Conservation (phyloP, 2,329 filamentous ascomycete genomes). For the Epichloe elymi region DNA sequence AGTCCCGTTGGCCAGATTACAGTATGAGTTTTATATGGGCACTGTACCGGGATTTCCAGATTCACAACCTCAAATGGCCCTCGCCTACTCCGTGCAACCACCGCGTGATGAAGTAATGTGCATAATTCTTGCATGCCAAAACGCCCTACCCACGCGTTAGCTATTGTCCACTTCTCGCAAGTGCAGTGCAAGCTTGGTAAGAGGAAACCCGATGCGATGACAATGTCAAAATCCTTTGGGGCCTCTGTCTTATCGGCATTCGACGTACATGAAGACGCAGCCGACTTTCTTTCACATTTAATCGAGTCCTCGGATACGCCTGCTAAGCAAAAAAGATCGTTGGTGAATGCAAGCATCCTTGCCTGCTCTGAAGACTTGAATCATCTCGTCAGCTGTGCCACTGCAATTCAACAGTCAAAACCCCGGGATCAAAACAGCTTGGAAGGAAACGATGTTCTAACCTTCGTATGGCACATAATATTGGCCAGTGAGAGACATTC, state of each 20-base stretch:
- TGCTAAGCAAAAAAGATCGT: conserved; percentile 13
- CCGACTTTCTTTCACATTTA: conserved; percentile 19
- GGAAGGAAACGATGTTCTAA: conserved; percentile 21
- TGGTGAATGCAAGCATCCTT: conserved; percentile 19
- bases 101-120: too few relatives aligned
- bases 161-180: too few relatives aligned
- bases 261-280: conserved; percentile 18
- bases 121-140: too few relatives aligned
- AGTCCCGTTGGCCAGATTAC: too few relatives aligned
- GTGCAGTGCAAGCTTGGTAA: neutral
- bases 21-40: too few relatives aligned
- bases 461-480: conserved; percentile 18
- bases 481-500: conserved; percentile 6
- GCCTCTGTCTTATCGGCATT: conserved; percentile 14
- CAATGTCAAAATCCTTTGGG: conserved; percentile 1
- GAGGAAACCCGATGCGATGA: neutral
- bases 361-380: conserved; percentile 23
- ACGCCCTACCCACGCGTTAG: too few relatives aligned
- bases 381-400: conserved; percentile 20
- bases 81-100: too few relatives aligned
- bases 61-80: too few relatives aligned
- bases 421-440: conserved; percentile 10
- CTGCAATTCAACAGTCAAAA: conserved; percentile 12
- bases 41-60: too few relatives aligned
- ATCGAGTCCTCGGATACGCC: conserved; percentile 15